Evolutionary conservation across 257 asterid species (phyloP), one percentile per base, ranked within the genome.

Genomic region (Ehretia macrophylla): DNA sequence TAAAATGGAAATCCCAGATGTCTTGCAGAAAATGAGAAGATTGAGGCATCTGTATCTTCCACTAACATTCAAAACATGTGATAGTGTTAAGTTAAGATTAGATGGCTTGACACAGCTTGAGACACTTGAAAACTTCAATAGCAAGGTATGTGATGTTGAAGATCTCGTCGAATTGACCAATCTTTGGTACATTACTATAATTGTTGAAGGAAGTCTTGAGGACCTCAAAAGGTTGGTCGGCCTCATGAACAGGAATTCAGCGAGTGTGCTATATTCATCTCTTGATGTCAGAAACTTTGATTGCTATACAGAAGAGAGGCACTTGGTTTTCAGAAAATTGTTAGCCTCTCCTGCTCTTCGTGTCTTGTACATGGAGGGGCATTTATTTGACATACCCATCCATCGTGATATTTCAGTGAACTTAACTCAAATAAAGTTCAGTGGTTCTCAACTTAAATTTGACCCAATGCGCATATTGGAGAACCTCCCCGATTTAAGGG

Each of bases 251-350:
- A n/a, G n/a, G n/a, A n/a, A n/a, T n/a, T n/a, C n/a, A n/a, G n/a
- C n/a, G n/a, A n/a, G n/a, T n/a, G n/a, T n/a, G n/a, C n/a, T n/a
- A n/a, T n/a, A n/a, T n/a, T n/a, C n/a, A n/a, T n/a, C n/a, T n/a
- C n/a, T n/a, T n/a, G n/a, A n/a, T n/a, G n/a, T n/a, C n/a, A n/a
- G n/a, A n/a, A n/a, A n/a, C n/a, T n/a, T n/a, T n/a, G n/a, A n/a
- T n/a, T n/a, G n/a, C n/a, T n/a, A n/a, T n/a, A n/a, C n/a, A n/a
- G 67, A 68, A 35, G 63, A 45, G 35, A 60, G 73, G 13, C 46
- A 32, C 20, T 60, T 35, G 3, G 53, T 49, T 21, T 49, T 68
- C 8, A 55, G 64, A 38, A 27, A 62, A 4, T 12, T 68, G 11
- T 1, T 68, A 10, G 45, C 19, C 9, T 56, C 68, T 18, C 4